Conservation (phyloP, 2,329 filamentous ascomycete genomes). For the Stenocarpella maydis region DNA sequence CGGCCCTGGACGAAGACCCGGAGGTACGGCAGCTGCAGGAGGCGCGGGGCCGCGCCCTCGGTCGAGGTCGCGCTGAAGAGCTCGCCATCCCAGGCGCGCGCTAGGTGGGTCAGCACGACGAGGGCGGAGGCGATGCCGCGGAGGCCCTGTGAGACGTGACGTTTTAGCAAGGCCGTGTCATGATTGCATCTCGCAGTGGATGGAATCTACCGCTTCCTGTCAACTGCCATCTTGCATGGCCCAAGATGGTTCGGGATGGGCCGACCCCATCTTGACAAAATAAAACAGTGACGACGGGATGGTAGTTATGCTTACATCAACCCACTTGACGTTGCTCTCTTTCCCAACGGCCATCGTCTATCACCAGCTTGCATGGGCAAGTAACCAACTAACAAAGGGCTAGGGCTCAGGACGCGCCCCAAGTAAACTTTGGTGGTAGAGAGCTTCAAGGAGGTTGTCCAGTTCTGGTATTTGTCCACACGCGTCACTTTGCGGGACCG, state of each 20-base stretch:
- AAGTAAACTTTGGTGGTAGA: not conserved
- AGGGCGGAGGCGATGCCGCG: conserved; percentile 63
- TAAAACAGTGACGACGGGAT: not conserved
- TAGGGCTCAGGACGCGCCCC: not conserved
- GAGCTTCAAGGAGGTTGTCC: not conserved
- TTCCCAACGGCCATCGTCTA: conserved; percentile 51
- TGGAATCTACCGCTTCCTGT: too few species aligned
- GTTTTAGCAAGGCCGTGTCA: not conserved
- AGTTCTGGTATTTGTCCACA: not conserved
- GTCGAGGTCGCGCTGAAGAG: conserved; percentile 57
- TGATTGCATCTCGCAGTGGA: not conserved
- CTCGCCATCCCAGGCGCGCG: conserved; percentile 58
- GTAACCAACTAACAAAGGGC: not conserved
- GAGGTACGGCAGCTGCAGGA: conserved; percentile 66
- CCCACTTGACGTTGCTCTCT: conserved; percentile 65
- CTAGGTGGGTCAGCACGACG: conserved; percentile 63
- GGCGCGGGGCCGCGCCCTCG: conserved; percentile 53
- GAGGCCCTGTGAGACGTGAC: conserved; percentile 53
- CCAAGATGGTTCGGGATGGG: too few species aligned
- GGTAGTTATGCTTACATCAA: conserved; percentile 61
- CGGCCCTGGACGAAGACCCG: conserved; percentile 68
- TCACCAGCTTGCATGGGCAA: not conserved
- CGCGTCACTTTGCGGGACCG: not conserved
- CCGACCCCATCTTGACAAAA: not conserved
- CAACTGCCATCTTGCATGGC: not conserved